These are phyloP conservation scores for Rhizoclosmatium globosum DNA, from an alignment of 192 early-diverging fungal species.

Conservation along the genomic window DNA sequence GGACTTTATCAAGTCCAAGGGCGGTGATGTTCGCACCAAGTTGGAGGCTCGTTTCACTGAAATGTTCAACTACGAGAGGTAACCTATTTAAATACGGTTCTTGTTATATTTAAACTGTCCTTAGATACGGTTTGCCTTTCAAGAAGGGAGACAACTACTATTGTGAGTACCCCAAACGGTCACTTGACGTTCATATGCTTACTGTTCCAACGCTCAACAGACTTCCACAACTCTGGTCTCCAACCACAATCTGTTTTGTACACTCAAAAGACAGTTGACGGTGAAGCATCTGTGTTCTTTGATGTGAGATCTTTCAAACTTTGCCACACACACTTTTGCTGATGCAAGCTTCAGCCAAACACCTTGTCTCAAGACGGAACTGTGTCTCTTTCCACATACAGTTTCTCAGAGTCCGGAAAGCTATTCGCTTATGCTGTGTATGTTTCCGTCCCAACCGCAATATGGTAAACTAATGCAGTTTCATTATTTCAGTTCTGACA, in stretches of 20 bases:
- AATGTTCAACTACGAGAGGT: conserved; percentile 66
- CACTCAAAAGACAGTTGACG: conserved; percentile 55
- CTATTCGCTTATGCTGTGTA: conserved; percentile 64
- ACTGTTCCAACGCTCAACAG: neutral
- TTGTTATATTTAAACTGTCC: neutral
- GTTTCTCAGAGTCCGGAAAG: conserved; percentile 66
- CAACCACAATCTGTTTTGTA: conserved; percentile 70
- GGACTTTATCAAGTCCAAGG: conserved; percentile 49
- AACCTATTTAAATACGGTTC: neutral
- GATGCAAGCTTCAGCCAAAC: conserved; percentile 47
- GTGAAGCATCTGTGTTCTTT: conserved; percentile 56
- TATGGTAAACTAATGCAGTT: neutral
- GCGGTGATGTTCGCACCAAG: conserved; percentile 25
- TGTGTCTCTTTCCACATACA: conserved; percentile 53
- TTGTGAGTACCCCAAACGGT: conserved; percentile 25
- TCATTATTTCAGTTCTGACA: conserved; percentile 49
- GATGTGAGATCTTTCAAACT: conserved; percentile 26
- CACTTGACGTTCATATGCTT: neutral
- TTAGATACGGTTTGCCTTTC: conserved; percentile 51
- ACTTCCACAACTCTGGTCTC: conserved; percentile 65
- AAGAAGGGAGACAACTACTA: conserved; percentile 71
- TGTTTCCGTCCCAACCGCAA: neutral
- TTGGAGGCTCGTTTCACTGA: conserved; percentile 59
- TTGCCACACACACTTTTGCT: conserved; percentile 36
- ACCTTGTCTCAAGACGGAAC: conserved; percentile 67